Conservation (phyloP, 441 rosid species). For the Kokia cookei region DNA sequence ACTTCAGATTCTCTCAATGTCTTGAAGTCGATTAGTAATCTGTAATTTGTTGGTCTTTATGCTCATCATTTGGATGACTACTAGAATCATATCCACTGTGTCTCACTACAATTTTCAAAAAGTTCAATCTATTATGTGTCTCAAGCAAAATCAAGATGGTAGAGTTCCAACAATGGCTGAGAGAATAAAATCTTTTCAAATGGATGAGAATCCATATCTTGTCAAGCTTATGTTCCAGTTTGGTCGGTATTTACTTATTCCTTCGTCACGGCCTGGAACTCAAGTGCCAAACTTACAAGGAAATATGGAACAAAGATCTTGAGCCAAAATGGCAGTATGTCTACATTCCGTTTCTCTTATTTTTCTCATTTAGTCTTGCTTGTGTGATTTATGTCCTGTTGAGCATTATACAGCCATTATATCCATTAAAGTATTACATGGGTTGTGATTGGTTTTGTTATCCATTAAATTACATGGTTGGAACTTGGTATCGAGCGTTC, state of each 20-base stretch:
- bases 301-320: constrained; percentile 73
- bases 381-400: not conserved
- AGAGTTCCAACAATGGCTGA: constrained; percentile 31
- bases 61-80: too few relatives aligned
- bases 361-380: not conserved
- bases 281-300: constrained; percentile 92
- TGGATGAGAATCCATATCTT: constrained; percentile 72
- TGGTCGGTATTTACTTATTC: constrained; percentile 83
- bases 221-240: constrained; percentile 83
- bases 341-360: not conserved
- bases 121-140: too few relatives aligned
- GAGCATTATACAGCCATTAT: not conserved
- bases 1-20: too few relatives aligned
- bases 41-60: too few relatives aligned
- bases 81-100: too few relatives aligned
- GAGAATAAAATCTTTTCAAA: constrained; percentile 64
- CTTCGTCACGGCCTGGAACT: constrained; percentile 81
- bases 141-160: too few relatives aligned
- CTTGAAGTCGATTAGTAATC: too few relatives aligned
- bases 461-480: not conserved
- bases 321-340: constrained; percentile 85
- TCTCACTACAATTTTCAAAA: too few relatives aligned
- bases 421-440: not conserved
- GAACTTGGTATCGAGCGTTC: not conserved
- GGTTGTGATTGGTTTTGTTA: not conserved